Conservation (phyloP, 148 eudicot genomes). For the Agrostemma githago region DNA sequence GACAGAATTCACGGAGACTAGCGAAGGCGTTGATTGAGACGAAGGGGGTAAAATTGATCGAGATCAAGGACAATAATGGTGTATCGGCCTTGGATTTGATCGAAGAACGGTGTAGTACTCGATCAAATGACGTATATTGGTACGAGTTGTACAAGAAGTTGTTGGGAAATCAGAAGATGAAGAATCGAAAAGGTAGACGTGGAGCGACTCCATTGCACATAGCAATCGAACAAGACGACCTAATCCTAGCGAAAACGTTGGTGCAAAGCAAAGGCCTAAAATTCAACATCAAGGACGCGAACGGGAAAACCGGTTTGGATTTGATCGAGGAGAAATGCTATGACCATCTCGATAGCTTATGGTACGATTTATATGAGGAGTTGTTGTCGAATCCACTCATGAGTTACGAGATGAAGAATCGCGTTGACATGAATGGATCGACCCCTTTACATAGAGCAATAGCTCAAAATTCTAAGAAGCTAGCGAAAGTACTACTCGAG, state of each 20-base stretch:
- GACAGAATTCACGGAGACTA: background rate
- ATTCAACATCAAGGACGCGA: background rate
- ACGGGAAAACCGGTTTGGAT: slow-evolving; percentile 9
- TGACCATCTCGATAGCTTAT: background rate
- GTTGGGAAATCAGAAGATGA: slow-evolving; percentile 5
- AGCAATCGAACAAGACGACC: slow-evolving; percentile 8
- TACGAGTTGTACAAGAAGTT: slow-evolving; percentile 10
- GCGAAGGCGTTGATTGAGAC: slow-evolving; percentile 10
- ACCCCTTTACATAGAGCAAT: slow-evolving; percentile 20
- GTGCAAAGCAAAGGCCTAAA: background rate
- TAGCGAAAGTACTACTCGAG: background rate
- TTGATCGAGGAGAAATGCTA: slow-evolving; percentile 10
- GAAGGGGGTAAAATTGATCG: background rate
- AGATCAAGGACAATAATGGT: slow-evolving; percentile 1
- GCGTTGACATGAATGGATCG: slow-evolving; percentile 8
- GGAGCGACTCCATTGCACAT: slow-evolving; percentile 14
- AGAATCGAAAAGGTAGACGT: slow-evolving; percentile 8
- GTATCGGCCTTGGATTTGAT: slow-evolving; percentile 14
- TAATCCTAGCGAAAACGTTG: background rate
- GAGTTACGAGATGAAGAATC: slow-evolving; percentile 4
- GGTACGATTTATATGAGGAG: slow-evolving; percentile 4
- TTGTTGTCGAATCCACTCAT: background rate
- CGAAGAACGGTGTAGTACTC: slow-evolving; percentile 3
- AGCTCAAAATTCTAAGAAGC: background rate
- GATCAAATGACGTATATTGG: background rate